Evolutionary conservation across 2,329 filamentous ascomycete genomes (phyloP), one percentile per base, ranked within the genome.

Genomic region (Cladophialophora immunda): DNA sequence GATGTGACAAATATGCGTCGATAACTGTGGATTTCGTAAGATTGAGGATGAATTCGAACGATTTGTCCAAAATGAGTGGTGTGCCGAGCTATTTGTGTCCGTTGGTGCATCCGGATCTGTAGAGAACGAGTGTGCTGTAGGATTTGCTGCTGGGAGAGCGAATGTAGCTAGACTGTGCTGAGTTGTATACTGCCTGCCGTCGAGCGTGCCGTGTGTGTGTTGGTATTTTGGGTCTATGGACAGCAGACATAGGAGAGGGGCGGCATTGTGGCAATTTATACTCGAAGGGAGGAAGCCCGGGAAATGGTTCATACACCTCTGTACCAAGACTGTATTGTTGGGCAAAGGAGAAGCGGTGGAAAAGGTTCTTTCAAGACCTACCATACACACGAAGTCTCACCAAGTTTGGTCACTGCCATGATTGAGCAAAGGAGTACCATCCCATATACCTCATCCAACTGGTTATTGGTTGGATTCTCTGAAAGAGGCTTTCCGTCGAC

Each of bases 81-180:
- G 13, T 50, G 9, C 13, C 45, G 19, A 50, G 45, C 45, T 13
- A 25, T 50, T 22, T 50, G 45, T 3, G 19, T 25, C 45, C 22
- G 19, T 50, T 50, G 45, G 45, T 50, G 45, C 45, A 50, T 50
- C 45, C 45, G 45, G 45, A 25, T 50, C 9, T 50, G 45, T 25
- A 50, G 45, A 50, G 45, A 50, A 50, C 4, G 45, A 25, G 22
- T 25, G 7, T 25, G 45, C 11, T 22, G 45, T 3, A 25, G 45
- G 13, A 25, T 19, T 50, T 13, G 45, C n/a, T 50, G 38, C 7
- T 45, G 5, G 19, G 6, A 45, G 38, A 45, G 38, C 38, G 38
- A 45, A n/a, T 8, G 38, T 22, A 19, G 17, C 17, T n/a, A 8
- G 38, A 45, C 6, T 45, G 45, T 25, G 45, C 45, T 1, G 45